These are phyloP conservation scores for Beverwykella pulmonaria DNA, from an alignment of 495 filamentous ascomycete species.

Conservation along the genomic window DNA sequence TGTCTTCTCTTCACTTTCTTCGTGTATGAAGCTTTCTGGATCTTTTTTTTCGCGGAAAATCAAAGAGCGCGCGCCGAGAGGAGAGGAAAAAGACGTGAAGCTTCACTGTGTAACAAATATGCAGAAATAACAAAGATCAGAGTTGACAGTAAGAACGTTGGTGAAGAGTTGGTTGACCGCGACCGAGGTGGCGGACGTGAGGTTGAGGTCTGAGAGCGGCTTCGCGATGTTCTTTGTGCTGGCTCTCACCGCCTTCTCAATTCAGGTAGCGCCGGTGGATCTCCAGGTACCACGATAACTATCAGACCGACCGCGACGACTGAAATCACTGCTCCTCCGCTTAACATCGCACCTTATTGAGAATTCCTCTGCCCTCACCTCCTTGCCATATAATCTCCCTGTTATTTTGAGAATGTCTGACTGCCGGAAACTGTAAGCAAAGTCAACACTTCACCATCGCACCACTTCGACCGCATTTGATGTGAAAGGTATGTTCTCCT, in stretches of 20 bases:
- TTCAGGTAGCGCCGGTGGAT: too few species aligned
- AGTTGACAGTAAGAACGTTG: background rate
- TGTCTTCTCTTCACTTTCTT: background rate
- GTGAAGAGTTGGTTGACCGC: background rate
- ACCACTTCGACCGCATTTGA: too few species aligned
- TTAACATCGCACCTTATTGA: too few species aligned
- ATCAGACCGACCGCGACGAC: too few species aligned
- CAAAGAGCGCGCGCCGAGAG: background rate
- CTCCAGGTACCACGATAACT: too few species aligned
- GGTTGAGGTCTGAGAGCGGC: background rate
- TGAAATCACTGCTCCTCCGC: too few species aligned
- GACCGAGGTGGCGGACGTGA: background rate
- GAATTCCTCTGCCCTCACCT: too few species aligned
- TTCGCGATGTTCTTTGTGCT: background rate
- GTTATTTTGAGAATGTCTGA: too few species aligned
- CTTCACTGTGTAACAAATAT: background rate
- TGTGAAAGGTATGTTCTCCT: too few species aligned
- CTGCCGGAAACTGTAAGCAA: too few species aligned
- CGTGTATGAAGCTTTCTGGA: background rate
- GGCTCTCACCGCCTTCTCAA: conserved; percentile 4
- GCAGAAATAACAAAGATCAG: background rate
- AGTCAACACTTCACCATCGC: too few species aligned
- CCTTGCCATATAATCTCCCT: too few species aligned
- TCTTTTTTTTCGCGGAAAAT: background rate
- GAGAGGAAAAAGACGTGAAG: background rate